Evolutionary conservation across 768 basidiomycete species (phyloP).

Genomic region (Tephrocybe sp.): DNA sequence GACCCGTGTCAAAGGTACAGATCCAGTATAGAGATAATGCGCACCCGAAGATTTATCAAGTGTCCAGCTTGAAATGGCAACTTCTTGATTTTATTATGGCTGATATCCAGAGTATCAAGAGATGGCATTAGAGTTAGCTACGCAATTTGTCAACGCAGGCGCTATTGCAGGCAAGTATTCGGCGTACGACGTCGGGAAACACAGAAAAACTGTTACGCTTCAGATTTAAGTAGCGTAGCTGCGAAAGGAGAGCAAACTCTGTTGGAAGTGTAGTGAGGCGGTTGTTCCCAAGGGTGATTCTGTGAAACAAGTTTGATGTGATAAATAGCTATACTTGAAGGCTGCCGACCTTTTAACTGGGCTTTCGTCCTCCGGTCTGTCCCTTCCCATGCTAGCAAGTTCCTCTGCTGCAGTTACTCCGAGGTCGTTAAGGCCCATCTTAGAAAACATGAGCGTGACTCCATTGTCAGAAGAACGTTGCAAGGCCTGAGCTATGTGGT

Average conservation of each 20-base stretch:
- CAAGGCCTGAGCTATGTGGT: slow-evolving; percentile 65
- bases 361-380: slow-evolving; percentile 46
- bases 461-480: slow-evolving; percentile 71
- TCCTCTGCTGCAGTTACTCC: slow-evolving; percentile 72
- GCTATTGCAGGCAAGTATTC: slow-evolving; percentile 4
- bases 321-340: not conserved
- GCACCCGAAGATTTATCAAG: slow-evolving; percentile 70
- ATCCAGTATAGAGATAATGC: slow-evolving; percentile 16
- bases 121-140: slow-evolving; percentile 83
- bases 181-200: slow-evolving; percentile 85
- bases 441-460: slow-evolving; percentile 80
- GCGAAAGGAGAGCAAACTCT: slow-evolving; percentile 68
- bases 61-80: slow-evolving; percentile 80
- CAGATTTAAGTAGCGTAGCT: slow-evolving; percentile 82
- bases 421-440: slow-evolving; percentile 74
- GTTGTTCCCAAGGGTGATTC: slow-evolving; percentile 87
- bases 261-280: slow-evolving; percentile 73
- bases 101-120: slow-evolving; percentile 92
- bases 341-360: slow-evolving; percentile 57
- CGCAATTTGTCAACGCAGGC: slow-evolving; percentile 8
- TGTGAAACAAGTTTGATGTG: slow-evolving; percentile 27
- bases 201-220: slow-evolving; percentile 78
- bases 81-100: slow-evolving; percentile 82
- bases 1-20: slow-evolving; percentile 3
- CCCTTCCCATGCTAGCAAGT: slow-evolving; percentile 60